Evolutionary conservation across 257 asterid species (phyloP).

Genomic region (Agastache rugosa): DNA sequence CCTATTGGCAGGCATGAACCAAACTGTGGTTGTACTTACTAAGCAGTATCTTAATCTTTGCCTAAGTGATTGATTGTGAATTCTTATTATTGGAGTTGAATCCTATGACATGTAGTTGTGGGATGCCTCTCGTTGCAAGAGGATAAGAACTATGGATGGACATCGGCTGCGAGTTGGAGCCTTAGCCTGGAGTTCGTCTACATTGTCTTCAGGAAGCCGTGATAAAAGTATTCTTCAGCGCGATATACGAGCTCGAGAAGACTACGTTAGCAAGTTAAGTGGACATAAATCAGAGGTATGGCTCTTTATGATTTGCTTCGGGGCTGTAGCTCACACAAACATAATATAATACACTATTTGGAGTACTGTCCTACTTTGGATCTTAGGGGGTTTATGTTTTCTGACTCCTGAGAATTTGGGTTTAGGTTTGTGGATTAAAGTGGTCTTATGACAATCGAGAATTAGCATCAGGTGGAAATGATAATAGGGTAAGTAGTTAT

Average conservation of each 20-base stretch:
- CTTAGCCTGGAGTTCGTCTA: constrained; percentile 90
- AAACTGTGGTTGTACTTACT: neutral
- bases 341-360: neutral
- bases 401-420: constrained; percentile 27
- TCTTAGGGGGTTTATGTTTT: neutral
- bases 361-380: neutral
- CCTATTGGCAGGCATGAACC: neutral
- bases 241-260: constrained; percentile 78
- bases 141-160: constrained; percentile 93
- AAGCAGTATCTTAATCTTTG: constrained; percentile 2
- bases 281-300: constrained; percentile 98
- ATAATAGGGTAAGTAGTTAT: constrained; percentile 69
- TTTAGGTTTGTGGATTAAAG: constrained; percentile 96
- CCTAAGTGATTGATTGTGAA: constrained; percentile 7
- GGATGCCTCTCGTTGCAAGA: constrained; percentile 95
- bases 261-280: constrained; percentile 76
- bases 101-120: constrained; percentile 60
- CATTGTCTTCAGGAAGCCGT: constrained; percentile 90
- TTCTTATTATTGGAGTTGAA: constrained; percentile 8
- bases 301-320: constrained; percentile 29
- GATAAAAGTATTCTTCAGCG: constrained; percentile 93
- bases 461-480: constrained; percentile 98
- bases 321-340: neutral
- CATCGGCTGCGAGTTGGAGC: constrained; percentile 92
- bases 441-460: constrained; percentile 97